Evolutionary conservation across 2,329 filamentous ascomycete genomes (phyloP), one percentile per base, ranked within the genome.

Genomic region (Fusarium devonianum): DNA sequence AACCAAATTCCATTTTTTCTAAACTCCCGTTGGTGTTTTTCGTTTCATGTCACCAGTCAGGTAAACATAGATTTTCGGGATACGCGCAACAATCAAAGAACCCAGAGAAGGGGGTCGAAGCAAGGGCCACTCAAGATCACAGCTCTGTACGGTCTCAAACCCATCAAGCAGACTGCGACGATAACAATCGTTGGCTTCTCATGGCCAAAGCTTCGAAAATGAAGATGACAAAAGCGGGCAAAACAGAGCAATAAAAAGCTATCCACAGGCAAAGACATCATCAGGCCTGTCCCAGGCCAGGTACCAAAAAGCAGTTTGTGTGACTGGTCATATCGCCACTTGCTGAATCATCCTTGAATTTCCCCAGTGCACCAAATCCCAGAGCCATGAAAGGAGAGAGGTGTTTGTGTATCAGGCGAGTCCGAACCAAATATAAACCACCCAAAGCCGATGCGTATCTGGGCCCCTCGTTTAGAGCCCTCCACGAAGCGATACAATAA

Each of bases 321-420:
- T 65, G 67, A 64, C 64, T 67, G 58, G 60, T 65, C 63, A 52
- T 68, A 56, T 66, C 63, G 67, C 63, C 67, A 67, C 65, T 56
- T 63, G 53, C 56, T 60, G 58, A 62, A 67, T 62, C 62, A 66
- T 62, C 64, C 55, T 64, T 64, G 25, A 59, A 60, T 64, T 59
- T 64, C 56, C 58, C 63, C 60, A 64, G 57, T 65, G 49, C 63
- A 65, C 61, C 63, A 49, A 47, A 49, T 65, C 58, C 56, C 58
- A 55, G 47, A 55, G 49, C 44, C 53, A 45, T 58, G 40, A 56
- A 58, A 60, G 37, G 60, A 53, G 44, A n/a, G n/a, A 48, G 60
- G 57, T 53, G 56, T 60, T 52, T 53, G 40, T 41, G 47, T 59
- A 43, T 60, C 52, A 59, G 53, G 58, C 58, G 61, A 61, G 53